Percentiles rank a stretch among this genome's conserved stretches.
phyloP scores from a whole-genome alignment of 1,284 basidiomycete genomes.

The Ceratobasidium sp. region DNA sequence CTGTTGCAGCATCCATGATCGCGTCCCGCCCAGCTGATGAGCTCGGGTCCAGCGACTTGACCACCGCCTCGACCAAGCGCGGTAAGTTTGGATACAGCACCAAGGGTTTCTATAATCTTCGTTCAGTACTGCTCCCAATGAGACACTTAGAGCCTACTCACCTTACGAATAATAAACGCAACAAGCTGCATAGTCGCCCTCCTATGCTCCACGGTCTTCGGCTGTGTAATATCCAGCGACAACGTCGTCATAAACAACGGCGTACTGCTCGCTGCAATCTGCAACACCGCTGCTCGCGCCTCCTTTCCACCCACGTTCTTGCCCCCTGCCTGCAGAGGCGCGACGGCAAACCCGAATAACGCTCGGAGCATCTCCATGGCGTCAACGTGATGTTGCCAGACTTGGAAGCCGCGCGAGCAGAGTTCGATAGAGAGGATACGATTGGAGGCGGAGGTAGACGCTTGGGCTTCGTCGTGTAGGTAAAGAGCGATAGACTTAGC shows the following conservation, averaged over 20 bases:
- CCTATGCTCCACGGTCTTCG: constrained; percentile 79
- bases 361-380: constrained; percentile 88
- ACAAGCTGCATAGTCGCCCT: constrained; percentile 93
- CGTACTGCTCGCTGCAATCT: constrained; percentile 86
- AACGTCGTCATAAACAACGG: constrained; percentile 96
- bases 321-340: constrained; percentile 53
- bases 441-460: constrained; percentile 61
- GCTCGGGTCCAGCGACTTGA: constrained; percentile 95
- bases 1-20: constrained; percentile 89
- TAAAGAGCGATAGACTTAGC: constrained; percentile 83
- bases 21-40: constrained; percentile 84
- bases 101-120: constrained; percentile 72
- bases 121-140: neutral
- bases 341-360: constrained; percentile 84
- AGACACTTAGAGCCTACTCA: constrained; percentile 50
- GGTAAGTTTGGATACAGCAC: constrained; percentile 89
- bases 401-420: constrained; percentile 87
- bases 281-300: constrained; percentile 84
- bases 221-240: constrained; percentile 88
- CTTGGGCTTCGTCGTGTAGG: constrained; percentile 69
- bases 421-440: constrained; percentile 87
- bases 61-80: constrained; percentile 91
- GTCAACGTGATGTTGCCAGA: constrained; percentile 96
- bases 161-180: constrained; percentile 92
- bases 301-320: constrained; percentile 73